Base-by-base conservation (phyloP, 2,329 filamentous ascomycete genomes). In the Phyllosticta paracitricarpa region DNA sequence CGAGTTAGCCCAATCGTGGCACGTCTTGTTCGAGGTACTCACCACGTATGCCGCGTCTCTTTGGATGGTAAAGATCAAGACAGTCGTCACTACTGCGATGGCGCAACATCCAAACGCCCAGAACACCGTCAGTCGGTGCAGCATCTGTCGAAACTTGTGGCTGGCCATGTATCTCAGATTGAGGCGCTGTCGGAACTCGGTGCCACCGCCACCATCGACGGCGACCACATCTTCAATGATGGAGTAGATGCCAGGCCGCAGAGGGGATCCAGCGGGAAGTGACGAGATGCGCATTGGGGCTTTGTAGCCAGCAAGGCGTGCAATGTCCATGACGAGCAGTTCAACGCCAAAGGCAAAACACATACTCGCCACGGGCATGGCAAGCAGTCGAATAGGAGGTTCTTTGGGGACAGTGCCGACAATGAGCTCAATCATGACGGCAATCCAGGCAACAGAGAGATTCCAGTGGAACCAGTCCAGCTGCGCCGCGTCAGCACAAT, bases 401-500 rank as follows among this genome's bases (percentile, higher is more conserved):
- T 80, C 66, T 51, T 73, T 69, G 2, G 75, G 77, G 61, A 76
- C 71, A 48, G 78, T 79, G 60, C 78, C 78, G 74, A 81, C 76
- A 64, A 83, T 81, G 24, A 83, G 73, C 65, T 83, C 80, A 56
- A 82, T 74, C 79, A 83, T 82, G 66, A 83, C 76, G 61, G 82
- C 77, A 56, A 82, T 74, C 80, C 81, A 82, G 12, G 77, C 80
- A 2, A 82, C 66, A 2, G 77, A 78, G 54, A 82, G 77, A 64
- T 82, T 82, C 81, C 81, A 83, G 62, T 83, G 81, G 68, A 83
- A 83, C 74, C 77, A 82, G 62, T 84, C 81, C 17, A 83, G 73
- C 68, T 80, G 72, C 64, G 63, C 62, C 33, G 64, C 14, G 57
- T 68, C 59, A 68, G 66, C 24, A n/a, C n/a, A 40, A 52, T 30